phyloP scores from a whole-genome alignment of 2,329 filamentous ascomycete genomes.

The Lojkania enalia region DNA sequence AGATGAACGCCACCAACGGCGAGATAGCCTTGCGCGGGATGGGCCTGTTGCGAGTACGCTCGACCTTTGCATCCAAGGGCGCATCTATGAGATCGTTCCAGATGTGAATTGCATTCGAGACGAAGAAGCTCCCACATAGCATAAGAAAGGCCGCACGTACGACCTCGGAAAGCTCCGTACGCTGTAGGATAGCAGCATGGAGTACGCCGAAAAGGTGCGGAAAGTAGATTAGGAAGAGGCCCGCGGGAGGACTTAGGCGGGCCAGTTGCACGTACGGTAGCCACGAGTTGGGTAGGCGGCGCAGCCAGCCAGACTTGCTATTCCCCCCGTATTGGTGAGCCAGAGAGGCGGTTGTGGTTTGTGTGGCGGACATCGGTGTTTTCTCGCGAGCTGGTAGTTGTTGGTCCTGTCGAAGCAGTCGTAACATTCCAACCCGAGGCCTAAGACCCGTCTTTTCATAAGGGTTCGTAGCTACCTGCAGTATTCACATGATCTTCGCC shows the following conservation, averaged over 20 bases:
- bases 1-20: slow-evolving; percentile 46
- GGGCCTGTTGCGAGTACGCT: slow-evolving; percentile 11
- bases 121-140: slow-evolving; percentile 44
- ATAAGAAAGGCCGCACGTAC: slow-evolving; percentile 7
- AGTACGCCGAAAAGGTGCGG: slow-evolving; percentile 46
- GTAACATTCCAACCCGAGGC: no score
- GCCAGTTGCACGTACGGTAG: slow-evolving; percentile 14
- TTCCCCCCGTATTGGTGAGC: slow-evolving; percentile 1
- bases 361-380: no score
- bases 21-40: slow-evolving; percentile 51
- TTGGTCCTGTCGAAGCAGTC: no score
- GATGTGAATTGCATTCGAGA: slow-evolving; percentile 44
- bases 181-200: slow-evolving; percentile 34
- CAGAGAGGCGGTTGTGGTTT: not conserved
- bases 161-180: not conserved
- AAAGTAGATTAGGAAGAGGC: slow-evolving; percentile 54
- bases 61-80: slow-evolving; percentile 54
- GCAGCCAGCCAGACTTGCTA: not conserved
- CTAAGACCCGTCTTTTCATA: no score
- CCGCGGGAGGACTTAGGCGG: slow-evolving; percentile 33
- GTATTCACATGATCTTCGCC: no score
- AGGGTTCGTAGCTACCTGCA: no score
- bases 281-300: slow-evolving; percentile 10
- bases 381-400: no score
- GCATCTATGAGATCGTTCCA: slow-evolving; percentile 62